phyloP scores from a whole-genome alignment of 2,329 filamentous ascomycete species.

The Pseudopyrenochaeta lycopersici region DNA sequence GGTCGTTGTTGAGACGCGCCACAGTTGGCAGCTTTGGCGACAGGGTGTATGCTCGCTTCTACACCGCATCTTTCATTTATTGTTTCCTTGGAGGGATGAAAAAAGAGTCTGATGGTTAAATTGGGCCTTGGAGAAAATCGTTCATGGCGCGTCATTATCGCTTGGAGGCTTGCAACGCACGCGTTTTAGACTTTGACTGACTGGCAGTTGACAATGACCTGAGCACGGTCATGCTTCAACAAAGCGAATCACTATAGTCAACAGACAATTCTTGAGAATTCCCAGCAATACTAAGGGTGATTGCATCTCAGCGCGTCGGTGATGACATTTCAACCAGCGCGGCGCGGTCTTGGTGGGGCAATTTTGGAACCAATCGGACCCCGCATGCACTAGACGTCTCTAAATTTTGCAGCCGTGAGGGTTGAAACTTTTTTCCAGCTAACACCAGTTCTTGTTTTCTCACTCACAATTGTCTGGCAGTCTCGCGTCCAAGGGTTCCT shows the following conservation, averaged over 20 bases:
- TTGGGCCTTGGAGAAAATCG: neutral
- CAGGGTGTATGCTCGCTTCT: constrained; percentile 1
- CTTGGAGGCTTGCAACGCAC: no score
- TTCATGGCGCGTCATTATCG: neutral
- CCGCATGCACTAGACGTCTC: neutral
- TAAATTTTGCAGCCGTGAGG: neutral
- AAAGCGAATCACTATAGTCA: no score
- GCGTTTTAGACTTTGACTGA: no score
- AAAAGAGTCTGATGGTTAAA: neutral
- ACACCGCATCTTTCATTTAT: constrained; percentile 11
- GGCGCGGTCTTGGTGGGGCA: neutral
- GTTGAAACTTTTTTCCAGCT: constrained; percentile 21
- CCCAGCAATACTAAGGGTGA: neutral
- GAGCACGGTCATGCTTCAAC: no score
- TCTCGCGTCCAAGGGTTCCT: constrained; percentile 41
- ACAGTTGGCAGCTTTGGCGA: constrained; percentile 32
- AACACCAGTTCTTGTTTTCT: constrained; percentile 25
- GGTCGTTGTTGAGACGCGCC: constrained; percentile 12
- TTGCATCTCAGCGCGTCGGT: neutral
- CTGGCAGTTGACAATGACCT: no score
- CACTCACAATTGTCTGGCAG: constrained; percentile 41
- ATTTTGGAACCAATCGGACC: neutral
- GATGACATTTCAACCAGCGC: neutral
- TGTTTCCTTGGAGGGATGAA: neutral
- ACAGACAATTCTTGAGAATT: no score